Percentiles rank a stretch among this genome's conserved stretches.
phyloP scores from a whole-genome alignment of 2,329 filamentous ascomycete genomes.

The Ophiostoma pallidulum region DNA sequence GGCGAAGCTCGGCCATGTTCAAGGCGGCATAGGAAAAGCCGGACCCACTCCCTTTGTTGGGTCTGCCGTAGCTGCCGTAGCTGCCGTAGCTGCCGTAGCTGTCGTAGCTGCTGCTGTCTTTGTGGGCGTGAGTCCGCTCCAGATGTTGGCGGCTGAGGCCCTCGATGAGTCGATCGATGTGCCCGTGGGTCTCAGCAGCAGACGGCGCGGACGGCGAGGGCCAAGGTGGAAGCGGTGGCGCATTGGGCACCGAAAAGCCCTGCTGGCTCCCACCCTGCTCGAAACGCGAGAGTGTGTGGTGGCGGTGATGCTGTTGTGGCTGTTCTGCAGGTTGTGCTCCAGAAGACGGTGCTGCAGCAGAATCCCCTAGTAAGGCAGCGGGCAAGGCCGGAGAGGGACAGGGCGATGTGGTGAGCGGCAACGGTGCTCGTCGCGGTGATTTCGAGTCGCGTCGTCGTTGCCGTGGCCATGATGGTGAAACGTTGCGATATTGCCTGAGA shows the following conservation, averaged over 20 bases:
- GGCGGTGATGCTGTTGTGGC: neutral
- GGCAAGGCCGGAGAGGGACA: no score
- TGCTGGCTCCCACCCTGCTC: no score
- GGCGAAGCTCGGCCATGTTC: constrained; percentile 2
- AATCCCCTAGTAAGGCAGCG: no score
- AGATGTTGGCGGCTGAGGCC: constrained; percentile 11
- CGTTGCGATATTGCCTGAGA: neutral
- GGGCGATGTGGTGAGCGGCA: neutral
- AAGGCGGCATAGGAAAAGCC: neutral
- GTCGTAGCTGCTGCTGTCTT: no score
- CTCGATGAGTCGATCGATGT: constrained; percentile 11
- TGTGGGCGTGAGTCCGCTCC: neutral
- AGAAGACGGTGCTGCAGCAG: neutral
- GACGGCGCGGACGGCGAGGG: constrained; percentile 7
- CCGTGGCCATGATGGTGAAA: neutral
- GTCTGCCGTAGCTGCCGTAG: no score
- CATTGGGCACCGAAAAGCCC: neutral
- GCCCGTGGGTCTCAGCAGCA: neutral
- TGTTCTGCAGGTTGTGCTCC: neutral
- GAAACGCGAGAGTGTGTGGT: neutral
- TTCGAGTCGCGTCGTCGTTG: constrained; percentile 5
- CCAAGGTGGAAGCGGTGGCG: neutral
- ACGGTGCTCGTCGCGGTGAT: neutral
- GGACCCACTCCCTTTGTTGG: no score
- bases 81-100: no score